Conservation (phyloP, 2,329 filamentous ascomycete species). For the Claviceps cyperi region DNA sequence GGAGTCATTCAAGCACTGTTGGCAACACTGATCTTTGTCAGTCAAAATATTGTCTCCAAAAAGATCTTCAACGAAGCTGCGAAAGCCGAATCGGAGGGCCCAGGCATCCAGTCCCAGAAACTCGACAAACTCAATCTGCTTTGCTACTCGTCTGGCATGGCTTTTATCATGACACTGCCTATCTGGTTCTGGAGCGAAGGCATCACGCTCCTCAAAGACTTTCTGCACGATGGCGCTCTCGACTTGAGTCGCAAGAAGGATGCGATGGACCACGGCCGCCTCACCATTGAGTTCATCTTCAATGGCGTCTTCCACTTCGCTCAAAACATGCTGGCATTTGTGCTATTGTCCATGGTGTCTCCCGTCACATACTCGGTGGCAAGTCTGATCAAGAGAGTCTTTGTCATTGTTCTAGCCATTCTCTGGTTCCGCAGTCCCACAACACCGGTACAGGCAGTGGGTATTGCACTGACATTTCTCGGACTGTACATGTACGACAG, state of each 20-base stretch:
- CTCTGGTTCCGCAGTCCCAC: conserved; percentile 92
- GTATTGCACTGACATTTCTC: conserved; percentile 78
- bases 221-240: conserved; percentile 68
- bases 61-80: conserved; percentile 92
- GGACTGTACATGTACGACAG: conserved; percentile 94
- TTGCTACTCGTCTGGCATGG: conserved; percentile 91
- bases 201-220: conserved; percentile 58
- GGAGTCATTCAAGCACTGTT: conserved; percentile 82
- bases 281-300: conserved; percentile 79
- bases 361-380: conserved; percentile 96
- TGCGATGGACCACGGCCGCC: conserved; percentile 59
- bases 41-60: conserved; percentile 97
- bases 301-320: conserved; percentile 95
- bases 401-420: conserved; percentile 88
- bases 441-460: conserved; percentile 65
- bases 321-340: conserved; percentile 89
- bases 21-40: conserved; percentile 89
- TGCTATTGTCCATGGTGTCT: conserved; percentile 82
- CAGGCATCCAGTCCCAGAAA: conserved; percentile 52
- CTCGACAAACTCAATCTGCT: conserved; percentile 93
- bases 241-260: conserved; percentile 44
- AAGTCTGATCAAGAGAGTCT: conserved; percentile 90
- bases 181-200: conserved; percentile 93
- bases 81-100: conserved; percentile 62
- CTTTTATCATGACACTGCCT: conserved; percentile 74